Conservation (phyloP, 2,329 filamentous ascomycete genomes). For the Capronia epimyces region DNA sequence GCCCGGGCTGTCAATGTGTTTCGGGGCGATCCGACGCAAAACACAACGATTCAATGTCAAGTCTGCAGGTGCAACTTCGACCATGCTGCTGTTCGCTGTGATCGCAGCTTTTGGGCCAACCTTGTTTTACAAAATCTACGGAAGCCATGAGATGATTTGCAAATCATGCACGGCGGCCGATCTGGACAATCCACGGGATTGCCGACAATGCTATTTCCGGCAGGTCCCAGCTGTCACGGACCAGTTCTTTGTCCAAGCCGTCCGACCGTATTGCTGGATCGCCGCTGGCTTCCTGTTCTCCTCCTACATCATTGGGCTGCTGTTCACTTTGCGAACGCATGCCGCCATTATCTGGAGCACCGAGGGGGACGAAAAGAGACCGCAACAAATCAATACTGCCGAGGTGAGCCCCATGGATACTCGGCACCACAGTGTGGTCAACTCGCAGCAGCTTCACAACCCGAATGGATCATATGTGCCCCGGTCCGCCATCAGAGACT, state of each 20-base stretch:
- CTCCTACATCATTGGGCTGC: conserved; percentile 86
- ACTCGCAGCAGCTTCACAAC: conserved; percentile 29
- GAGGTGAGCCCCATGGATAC: conserved; percentile 36
- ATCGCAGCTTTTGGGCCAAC: conserved; percentile 94
- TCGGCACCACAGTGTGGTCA: conserved; percentile 33
- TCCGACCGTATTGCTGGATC: conserved; percentile 89
- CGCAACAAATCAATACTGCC: conserved; percentile 45
- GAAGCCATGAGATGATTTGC: conserved; percentile 92
- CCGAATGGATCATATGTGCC: conserved; percentile 42
- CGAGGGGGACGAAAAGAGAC: conserved; percentile 71
- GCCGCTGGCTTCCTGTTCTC: conserved; percentile 80
- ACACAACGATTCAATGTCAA: conserved; percentile 97
- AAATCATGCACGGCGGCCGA: conserved; percentile 55
- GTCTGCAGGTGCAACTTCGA: conserved; percentile 93
- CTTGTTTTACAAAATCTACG: conserved; percentile 97
- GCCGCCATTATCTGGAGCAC: conserved; percentile 95
- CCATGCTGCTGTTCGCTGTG: conserved; percentile 93
- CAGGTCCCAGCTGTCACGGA: conserved; percentile 80
- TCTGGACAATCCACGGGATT: conserved; percentile 58
- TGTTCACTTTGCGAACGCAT: conserved; percentile 93
- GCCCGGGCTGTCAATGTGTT: conserved; percentile 96
- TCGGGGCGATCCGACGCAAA: conserved; percentile 94
- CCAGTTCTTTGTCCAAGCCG: conserved; percentile 81
- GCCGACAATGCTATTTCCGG: conserved; percentile 87
- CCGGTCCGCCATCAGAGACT: conserved; percentile 71